A percentile compares a stretch with the other conserved stretches of the same genome.
Evolutionary conservation across 352 stramenopile species (phyloP).

Genomic region (Phytophthora kernoviae): DNA sequence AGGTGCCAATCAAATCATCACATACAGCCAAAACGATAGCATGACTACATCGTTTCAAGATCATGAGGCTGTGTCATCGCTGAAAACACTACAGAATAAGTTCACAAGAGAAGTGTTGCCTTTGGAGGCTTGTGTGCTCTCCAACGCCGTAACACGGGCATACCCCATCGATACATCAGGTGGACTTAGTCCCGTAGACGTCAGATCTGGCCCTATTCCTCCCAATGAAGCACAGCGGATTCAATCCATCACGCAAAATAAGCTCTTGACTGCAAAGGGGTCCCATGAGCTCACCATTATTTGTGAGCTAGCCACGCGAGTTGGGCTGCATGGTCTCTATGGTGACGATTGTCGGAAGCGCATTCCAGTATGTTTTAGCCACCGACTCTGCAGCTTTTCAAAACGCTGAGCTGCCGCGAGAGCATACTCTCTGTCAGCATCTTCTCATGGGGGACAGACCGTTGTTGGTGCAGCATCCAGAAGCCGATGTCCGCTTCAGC

Average conservation of each 20-base stretch:
- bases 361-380: constrained; percentile 41
- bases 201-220: constrained; percentile 28
- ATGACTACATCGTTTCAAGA: not conserved
- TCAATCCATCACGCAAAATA: constrained; percentile 32
- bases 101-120: constrained; percentile 23
- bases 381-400: constrained; percentile 33
- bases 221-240: constrained; percentile 42
- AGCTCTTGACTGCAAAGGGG: constrained; percentile 24
- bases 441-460: constrained; percentile 52
- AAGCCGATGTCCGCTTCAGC: constrained; percentile 59
- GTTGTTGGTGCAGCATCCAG: constrained; percentile 53
- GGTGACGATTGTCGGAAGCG: constrained; percentile 46
- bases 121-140: constrained; percentile 32
- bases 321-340: constrained; percentile 42
- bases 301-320: constrained; percentile 45
- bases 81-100: constrained; percentile 18
- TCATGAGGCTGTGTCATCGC: not conserved
- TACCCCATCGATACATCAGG: constrained; percentile 34
- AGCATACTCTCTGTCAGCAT: constrained; percentile 55
- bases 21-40: constrained; percentile 9
- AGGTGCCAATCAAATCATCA: constrained; percentile 21
- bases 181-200: constrained; percentile 9
- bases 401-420: constrained; percentile 28
- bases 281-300: constrained; percentile 40
- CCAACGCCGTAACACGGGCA: constrained; percentile 28